These are phyloP conservation scores for Arthromyces matolae DNA, from an alignment of 768 basidiomycete genomes.

Conservation along the genomic window DNA sequence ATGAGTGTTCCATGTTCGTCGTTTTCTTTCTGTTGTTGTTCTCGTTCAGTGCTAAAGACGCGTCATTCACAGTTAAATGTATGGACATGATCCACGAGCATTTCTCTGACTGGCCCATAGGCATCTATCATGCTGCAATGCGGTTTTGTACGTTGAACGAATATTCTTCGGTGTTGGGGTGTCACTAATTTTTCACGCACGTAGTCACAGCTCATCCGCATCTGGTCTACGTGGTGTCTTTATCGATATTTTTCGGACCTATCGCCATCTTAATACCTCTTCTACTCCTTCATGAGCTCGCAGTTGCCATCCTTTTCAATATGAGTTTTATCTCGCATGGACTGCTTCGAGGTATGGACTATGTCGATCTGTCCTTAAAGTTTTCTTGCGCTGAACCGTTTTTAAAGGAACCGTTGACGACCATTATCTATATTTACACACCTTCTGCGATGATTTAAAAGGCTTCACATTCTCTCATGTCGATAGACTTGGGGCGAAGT, in stretches of 20 bases:
- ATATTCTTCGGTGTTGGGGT: background rate
- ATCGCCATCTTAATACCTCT: conserved; percentile 34
- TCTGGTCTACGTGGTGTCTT: conserved; percentile 31
- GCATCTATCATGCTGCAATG: conserved; percentile 9
- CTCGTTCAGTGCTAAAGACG: background rate
- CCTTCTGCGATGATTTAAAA: conserved; percentile 31
- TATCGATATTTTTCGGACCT: conserved; percentile 41
- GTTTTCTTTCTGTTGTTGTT: background rate
- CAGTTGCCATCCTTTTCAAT: conserved; percentile 31
- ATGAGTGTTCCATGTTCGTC: conserved; percentile 8
- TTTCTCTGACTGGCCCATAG: conserved; percentile 18
- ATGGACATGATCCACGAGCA: conserved; percentile 11
- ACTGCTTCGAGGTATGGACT: conserved; percentile 25
- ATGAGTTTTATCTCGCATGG: conserved; percentile 35
- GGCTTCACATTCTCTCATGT: conserved; percentile 35
- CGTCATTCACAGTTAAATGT: conserved; percentile 1
- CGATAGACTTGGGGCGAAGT: conserved; percentile 31
- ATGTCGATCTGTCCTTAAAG: background rate
- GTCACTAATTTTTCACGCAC: background rate
- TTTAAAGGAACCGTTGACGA: conserved; percentile 26
- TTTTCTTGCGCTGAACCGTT: background rate
- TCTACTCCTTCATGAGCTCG: conserved; percentile 31
- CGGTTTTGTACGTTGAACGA: conserved; percentile 15
- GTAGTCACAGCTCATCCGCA: conserved; percentile 28
- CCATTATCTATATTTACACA: conserved; percentile 29